A percentile compares a stretch with the other conserved stretches of the same genome.
phyloP scores from a whole-genome alignment of 2,329 filamentous ascomycete species.

The Colletotrichum sp. region DNA sequence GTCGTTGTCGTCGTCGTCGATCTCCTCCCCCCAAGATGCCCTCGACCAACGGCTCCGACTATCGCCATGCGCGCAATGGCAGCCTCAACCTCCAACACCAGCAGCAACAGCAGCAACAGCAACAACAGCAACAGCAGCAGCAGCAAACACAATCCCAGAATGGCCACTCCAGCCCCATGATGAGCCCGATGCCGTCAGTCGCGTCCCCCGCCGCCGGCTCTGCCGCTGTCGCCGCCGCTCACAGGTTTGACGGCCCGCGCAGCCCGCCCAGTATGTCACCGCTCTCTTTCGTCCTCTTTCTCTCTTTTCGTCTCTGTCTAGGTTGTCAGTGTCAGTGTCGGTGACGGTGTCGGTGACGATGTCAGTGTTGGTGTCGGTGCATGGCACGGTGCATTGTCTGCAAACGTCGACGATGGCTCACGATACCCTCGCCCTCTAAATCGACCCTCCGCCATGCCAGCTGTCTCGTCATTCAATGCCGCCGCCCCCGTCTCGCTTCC shows the following conservation, averaged over 20 bases:
- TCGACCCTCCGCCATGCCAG: neutral
- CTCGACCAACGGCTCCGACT: conserved; percentile 50
- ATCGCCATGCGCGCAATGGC: conserved; percentile 62
- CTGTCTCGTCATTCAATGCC: neutral
- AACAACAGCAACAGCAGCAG: neutral
- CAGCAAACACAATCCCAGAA: conserved; percentile 29
- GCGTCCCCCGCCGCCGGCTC: conserved; percentile 13
- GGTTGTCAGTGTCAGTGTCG: neutral
- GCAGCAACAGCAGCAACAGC: neutral
- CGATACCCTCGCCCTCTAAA: neutral
- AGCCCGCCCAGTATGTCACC: conserved; percentile 65
- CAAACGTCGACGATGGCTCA: neutral
- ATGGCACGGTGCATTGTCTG: neutral
- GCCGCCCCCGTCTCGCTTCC: neutral
- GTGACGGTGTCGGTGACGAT: neutral
- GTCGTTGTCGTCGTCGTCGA: neutral
- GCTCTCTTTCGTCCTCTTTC: neutral
- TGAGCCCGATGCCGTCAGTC: conserved; percentile 38
- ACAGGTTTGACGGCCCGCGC: conserved; percentile 63
- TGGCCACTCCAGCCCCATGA: conserved; percentile 32
- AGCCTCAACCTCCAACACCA: conserved; percentile 57
- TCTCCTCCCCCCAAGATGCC: conserved; percentile 24
- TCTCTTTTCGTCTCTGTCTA: neutral
- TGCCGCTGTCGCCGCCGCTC: neutral
- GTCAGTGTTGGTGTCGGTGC: neutral